These are phyloP conservation scores for Penicillium griseofulvum DNA, from an alignment of 2,329 filamentous ascomycete species.

Conservation along the genomic window DNA sequence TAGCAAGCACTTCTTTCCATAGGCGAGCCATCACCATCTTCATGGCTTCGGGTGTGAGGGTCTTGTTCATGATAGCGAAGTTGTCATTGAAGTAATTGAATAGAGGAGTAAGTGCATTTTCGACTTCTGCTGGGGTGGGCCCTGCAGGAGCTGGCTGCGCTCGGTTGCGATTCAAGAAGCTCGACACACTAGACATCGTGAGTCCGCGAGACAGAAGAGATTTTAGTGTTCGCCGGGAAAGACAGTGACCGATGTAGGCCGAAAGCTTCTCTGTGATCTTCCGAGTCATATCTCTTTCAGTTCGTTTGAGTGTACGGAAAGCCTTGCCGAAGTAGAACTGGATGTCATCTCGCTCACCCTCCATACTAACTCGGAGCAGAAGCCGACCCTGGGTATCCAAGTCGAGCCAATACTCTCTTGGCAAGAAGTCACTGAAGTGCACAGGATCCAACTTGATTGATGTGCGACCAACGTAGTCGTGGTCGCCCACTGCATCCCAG, in stretches of 20 bases:
- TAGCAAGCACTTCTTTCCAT: constrained; percentile 95
- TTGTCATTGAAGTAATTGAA: constrained; percentile 98
- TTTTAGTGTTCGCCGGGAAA: constrained; percentile 78
- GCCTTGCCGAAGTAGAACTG: constrained; percentile 98
- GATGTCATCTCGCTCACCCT: constrained; percentile 96
- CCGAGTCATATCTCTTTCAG: constrained; percentile 95
- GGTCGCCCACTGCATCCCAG: constrained; percentile 93
- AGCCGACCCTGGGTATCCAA: constrained; percentile 91
- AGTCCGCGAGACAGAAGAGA: constrained; percentile 71
- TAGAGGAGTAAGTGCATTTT: constrained; percentile 76
- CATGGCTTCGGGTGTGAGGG: constrained; percentile 93
- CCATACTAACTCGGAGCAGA: constrained; percentile 92
- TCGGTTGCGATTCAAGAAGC: constrained; percentile 58
- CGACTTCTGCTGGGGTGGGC: constrained; percentile 69
- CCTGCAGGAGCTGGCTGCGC: constrained; percentile 51
- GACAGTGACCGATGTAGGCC: constrained; percentile 83
- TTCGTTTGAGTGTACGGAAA: constrained; percentile 90
- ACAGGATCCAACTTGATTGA: constrained; percentile 96
- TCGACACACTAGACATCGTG: constrained; percentile 70
- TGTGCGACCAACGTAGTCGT: constrained; percentile 96
- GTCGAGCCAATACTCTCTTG: constrained; percentile 95
- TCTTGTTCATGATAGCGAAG: constrained; percentile 98
- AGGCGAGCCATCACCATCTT: constrained; percentile 95
- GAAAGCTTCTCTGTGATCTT: constrained; percentile 98
- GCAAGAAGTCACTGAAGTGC: constrained; percentile 93